These are phyloP conservation scores for Solanum medicagineum DNA, from an alignment of 257 asterid species.

Conservation along the genomic window DNA sequence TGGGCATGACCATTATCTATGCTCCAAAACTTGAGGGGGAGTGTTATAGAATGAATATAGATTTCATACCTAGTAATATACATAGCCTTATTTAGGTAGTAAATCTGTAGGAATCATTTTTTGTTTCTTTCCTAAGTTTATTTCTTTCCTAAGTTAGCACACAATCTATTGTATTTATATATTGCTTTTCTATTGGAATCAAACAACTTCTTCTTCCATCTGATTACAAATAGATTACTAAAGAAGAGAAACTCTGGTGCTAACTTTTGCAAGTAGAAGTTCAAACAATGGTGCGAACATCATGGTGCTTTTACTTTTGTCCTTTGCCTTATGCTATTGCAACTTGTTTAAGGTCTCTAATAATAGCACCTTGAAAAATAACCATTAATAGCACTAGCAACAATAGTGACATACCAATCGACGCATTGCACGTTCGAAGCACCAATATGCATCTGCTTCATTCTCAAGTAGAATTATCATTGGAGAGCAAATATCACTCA, in stretches of 20 bases:
- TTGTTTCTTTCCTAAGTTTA: too few species aligned
- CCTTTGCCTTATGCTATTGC: background rate
- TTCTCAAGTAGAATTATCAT: constrained; percentile 71
- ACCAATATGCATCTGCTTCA: constrained; percentile 98
- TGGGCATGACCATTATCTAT: too few species aligned
- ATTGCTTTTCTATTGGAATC: too few species aligned
- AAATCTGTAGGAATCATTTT: too few species aligned
- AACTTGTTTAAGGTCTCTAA: background rate
- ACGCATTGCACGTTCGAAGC: constrained; percentile 96
- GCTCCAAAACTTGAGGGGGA: too few species aligned
- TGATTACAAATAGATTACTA: background rate
- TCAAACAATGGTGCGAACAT: background rate
- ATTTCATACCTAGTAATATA: too few species aligned
- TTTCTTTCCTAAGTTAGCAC: too few species aligned
- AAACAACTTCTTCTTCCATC: too few species aligned
- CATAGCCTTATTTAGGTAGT: too few species aligned
- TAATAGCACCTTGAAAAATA: background rate
- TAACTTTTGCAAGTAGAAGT: background rate
- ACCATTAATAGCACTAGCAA: background rate
- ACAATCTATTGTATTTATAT: too few species aligned
- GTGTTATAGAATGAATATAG: too few species aligned
- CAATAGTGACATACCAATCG: constrained; percentile 50
- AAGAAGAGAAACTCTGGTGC: background rate
- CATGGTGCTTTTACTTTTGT: background rate
- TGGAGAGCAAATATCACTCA: constrained; percentile 98